phyloP scores from a whole-genome alignment of 2,329 filamentous ascomycete species.

The Aspergillus cejpii region DNA sequence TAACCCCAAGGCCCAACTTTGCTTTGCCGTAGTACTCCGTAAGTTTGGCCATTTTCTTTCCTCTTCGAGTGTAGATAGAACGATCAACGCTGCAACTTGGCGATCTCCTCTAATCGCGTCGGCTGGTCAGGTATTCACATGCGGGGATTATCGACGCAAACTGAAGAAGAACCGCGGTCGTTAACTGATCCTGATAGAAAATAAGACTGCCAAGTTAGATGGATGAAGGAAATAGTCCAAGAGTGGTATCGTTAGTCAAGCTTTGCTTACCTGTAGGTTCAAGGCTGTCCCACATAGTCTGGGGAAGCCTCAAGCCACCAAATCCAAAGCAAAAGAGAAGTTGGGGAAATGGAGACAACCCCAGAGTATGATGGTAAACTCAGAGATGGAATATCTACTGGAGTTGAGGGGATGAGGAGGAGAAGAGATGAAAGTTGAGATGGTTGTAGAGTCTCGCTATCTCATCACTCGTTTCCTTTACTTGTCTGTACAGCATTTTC shows the following conservation, averaged over 20 bases:
- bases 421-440: no score
- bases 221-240: not conserved
- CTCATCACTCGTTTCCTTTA: no score
- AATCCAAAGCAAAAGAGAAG: not conserved
- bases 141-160: conserved; percentile 12
- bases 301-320: not conserved
- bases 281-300: not conserved
- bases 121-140: conserved; percentile 8
- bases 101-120: conserved; percentile 11
- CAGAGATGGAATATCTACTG: not conserved
- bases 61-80: not conserved
- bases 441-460: no score
- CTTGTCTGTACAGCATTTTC: no score
- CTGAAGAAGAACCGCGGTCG: conserved; percentile 16
- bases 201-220: not conserved
- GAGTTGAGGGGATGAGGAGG: no score
- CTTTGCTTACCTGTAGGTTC: not conserved
- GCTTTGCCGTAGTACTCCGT: not conserved
- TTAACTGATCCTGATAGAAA: conserved; percentile 3
- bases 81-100: conserved; percentile 4
- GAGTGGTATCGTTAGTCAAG: not conserved
- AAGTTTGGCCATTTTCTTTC: not conserved
- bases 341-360: conserved; percentile 1
- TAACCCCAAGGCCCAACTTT: not conserved
- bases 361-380: not conserved